Conservation (phyloP, 495 filamentous ascomycete species). For the Hyphodiscus hymeniophilus region DNA sequence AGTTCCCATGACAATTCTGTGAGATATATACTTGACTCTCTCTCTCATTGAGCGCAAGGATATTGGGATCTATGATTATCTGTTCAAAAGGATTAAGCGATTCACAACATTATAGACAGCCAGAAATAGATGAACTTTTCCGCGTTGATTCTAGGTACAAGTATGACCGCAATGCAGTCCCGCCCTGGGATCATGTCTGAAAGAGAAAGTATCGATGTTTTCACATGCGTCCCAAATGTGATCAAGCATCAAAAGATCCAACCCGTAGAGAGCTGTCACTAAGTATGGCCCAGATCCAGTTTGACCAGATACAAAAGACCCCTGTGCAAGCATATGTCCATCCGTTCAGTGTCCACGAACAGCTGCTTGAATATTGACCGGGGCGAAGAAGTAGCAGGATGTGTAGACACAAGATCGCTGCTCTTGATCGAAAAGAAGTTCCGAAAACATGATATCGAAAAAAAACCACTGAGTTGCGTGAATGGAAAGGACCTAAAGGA, state of each 20-base stretch:
- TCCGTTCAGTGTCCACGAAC: conserved; percentile 1
- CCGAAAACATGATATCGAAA: conserved; percentile 13
- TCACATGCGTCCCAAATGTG: conserved; percentile 3
- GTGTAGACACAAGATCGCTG: conserved; percentile 20
- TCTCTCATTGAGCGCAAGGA: too few relatives aligned
- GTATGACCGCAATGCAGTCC: conserved; percentile 5
- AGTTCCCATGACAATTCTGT: too few relatives aligned
- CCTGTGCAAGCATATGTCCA: background rate
- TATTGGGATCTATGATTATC: too few relatives aligned
- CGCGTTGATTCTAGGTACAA: conserved; percentile 18
- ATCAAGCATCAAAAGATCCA: background rate
- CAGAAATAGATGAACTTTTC: conserved; percentile 6
- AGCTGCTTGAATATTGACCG: background rate
- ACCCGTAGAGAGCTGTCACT: background rate
- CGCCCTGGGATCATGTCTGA: conserved; percentile 8
- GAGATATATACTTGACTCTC: too few relatives aligned
- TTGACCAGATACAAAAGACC: conserved; percentile 9
- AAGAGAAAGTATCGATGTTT: conserved; percentile 14
- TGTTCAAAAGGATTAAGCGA: too few relatives aligned
- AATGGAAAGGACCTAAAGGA: conserved; percentile 6
- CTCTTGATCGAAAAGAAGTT: conserved; percentile 10
- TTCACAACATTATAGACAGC: background rate
- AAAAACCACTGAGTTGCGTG: too few relatives aligned
- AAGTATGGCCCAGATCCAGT: background rate
- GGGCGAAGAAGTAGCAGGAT: conserved; percentile 8